Conservation (phyloP, 495 filamentous ascomycete species). For the Aspergillus olivimuriae region DNA sequence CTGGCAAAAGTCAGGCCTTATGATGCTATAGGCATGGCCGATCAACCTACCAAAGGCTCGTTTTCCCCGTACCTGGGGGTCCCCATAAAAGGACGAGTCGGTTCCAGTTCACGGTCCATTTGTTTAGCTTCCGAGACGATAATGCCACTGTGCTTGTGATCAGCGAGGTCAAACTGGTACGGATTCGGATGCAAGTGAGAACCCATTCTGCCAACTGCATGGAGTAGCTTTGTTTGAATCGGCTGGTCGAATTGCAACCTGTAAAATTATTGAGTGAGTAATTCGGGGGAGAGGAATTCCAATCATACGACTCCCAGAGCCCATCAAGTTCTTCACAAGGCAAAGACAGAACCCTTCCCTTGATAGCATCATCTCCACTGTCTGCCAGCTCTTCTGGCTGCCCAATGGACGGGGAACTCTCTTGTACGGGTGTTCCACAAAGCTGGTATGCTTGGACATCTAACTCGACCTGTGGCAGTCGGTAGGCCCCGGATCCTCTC, state of each 20-base stretch:
- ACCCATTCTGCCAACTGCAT: slow-evolving; percentile 43
- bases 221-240: slow-evolving; percentile 38
- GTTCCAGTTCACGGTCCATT: slow-evolving; percentile 30
- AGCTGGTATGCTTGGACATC: slow-evolving; percentile 20
- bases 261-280: background rate
- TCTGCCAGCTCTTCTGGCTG: slow-evolving; percentile 6
- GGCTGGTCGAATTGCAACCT: slow-evolving; percentile 44
- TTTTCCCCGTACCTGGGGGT: slow-evolving; percentile 52
- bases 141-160: slow-evolving; percentile 23
- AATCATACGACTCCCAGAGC: slow-evolving; percentile 43
- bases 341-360: slow-evolving; percentile 26
- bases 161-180: no score
- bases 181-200: no score
- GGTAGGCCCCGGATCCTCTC: slow-evolving; percentile 10
- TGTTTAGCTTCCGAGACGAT: slow-evolving; percentile 19
- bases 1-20: slow-evolving; percentile 8
- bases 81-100: slow-evolving; percentile 44
- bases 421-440: slow-evolving; percentile 5
- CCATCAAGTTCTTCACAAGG: slow-evolving; percentile 38
- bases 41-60: slow-evolving; percentile 33
- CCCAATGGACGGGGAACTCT: slow-evolving; percentile 8
- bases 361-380: slow-evolving; percentile 6
- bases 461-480: slow-evolving; percentile 14
- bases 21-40: background rate
- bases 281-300: background rate